Evolutionary conservation across 2,329 filamentous ascomycete species (phyloP).

Genomic region (Fusarium keratoplasticum): DNA sequence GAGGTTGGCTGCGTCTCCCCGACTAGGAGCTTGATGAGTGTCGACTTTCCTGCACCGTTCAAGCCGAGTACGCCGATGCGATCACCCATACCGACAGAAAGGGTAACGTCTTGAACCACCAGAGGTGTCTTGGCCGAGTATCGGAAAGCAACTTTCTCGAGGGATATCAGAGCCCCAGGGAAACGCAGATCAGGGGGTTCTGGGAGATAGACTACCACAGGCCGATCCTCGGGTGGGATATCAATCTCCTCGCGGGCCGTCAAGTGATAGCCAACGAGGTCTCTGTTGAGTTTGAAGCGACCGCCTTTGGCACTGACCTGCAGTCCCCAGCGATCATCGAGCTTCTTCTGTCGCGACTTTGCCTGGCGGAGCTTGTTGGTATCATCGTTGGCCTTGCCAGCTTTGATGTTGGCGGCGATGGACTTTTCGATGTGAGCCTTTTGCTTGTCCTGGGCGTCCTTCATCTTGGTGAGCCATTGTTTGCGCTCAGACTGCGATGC

Average conservation of each 20-base stretch:
- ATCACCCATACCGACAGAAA: constrained; percentile 79
- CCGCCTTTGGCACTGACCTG: constrained; percentile 78
- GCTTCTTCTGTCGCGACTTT: constrained; percentile 84
- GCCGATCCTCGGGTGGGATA: constrained; percentile 71
- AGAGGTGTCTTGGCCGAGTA: constrained; percentile 60
- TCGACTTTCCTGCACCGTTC: constrained; percentile 87
- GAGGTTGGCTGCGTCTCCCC: constrained; percentile 67
- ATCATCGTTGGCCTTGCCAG: constrained; percentile 81
- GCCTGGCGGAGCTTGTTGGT: constrained; percentile 89
- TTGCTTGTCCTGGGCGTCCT: constrained; percentile 84
- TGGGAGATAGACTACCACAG: constrained; percentile 68
- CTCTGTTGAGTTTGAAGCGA: constrained; percentile 84
- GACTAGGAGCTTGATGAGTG: constrained; percentile 78
- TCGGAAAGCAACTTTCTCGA: constrained; percentile 76
- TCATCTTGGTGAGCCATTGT: constrained; percentile 77
- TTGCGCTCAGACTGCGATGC: constrained; percentile 74
- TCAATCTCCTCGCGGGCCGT: constrained; percentile 75
- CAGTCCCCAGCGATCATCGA: constrained; percentile 84
- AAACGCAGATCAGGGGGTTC: constrained; percentile 78
- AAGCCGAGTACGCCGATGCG: constrained; percentile 81
- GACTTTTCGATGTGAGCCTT: constrained; percentile 83
- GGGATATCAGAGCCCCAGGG: constrained; percentile 76
- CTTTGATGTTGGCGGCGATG: constrained; percentile 78
- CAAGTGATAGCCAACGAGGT: constrained; percentile 72
- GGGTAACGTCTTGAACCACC: constrained; percentile 71